Percentiles rank a stretch among this genome's conserved stretches.
These are phyloP conservation scores for Scenedesmus sp. DNA, from an alignment of 163 green algal species.

Conservation along the genomic window DNA sequence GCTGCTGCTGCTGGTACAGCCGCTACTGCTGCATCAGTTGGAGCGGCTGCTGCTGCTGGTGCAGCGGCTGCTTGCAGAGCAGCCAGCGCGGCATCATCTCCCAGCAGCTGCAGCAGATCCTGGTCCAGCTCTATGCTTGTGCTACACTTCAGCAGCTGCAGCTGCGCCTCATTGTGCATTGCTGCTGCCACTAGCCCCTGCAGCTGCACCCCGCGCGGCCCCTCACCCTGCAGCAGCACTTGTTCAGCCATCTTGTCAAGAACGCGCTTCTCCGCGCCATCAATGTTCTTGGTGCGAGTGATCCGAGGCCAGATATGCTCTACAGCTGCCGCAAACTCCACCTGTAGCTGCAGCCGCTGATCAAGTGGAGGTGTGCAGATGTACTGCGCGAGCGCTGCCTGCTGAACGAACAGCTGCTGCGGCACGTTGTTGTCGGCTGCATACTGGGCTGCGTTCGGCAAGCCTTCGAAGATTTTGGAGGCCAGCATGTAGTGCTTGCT, in stretches of 20 bases:
- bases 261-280: neutral
- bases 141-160: conserved; percentile 1
- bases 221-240: neutral
- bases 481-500: too few species aligned
- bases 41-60: neutral
- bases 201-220: neutral
- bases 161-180: neutral
- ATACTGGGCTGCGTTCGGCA: too few species aligned
- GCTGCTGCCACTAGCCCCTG: neutral
- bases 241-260: neutral
- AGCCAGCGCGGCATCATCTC: neutral
- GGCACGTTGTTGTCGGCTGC: too few species aligned
- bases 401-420: too few species aligned
- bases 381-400: too few species aligned
- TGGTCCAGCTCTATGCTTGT: neutral
- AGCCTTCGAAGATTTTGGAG: too few species aligned
- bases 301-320: too few species aligned
- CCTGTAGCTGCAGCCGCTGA: too few species aligned
- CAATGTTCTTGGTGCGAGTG: too few species aligned
- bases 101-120: neutral
- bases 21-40: neutral
- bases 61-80: neutral
- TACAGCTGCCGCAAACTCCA: too few species aligned
- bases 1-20: neutral
- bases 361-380: too few species aligned